Evolutionary conservation across 768 basidiomycete genomes (phyloP).

Genomic region (Dentipellis sp.): DNA sequence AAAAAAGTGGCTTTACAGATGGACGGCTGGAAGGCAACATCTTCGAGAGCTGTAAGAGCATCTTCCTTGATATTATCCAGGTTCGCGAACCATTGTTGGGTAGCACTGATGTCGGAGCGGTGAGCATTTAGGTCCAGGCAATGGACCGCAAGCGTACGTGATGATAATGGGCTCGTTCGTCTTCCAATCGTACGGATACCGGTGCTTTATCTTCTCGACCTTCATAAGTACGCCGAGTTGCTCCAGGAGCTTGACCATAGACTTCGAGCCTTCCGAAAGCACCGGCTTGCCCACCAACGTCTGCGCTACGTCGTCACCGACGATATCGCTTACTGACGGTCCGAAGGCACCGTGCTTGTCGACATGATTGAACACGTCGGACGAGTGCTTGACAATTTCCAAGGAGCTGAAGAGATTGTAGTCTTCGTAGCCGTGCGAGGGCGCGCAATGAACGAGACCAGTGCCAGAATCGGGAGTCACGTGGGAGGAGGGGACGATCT

Average conservation of each 20-base stretch:
- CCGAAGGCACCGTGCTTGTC: conserved; percentile 70
- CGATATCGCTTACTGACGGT: conserved; percentile 41
- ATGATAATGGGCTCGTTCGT: conserved; percentile 89
- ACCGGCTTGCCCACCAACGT: conserved; percentile 62
- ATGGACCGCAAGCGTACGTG: conserved; percentile 43
- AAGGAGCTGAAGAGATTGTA: conserved; percentile 65
- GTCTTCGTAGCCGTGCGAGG: conserved; percentile 91
- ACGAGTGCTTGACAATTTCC: conserved; percentile 33
- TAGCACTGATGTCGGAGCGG: conserved; percentile 45
- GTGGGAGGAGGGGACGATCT: conserved; percentile 59
- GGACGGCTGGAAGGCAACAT: conserved; percentile 69
- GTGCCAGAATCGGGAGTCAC: conserved; percentile 88
- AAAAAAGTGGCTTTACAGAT: conserved; percentile 40
- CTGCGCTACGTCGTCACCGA: conserved; percentile 38
- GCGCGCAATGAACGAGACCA: conserved; percentile 91
- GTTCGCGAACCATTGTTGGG: conserved; percentile 97
- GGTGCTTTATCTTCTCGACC: conserved; percentile 67
- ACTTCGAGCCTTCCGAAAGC: conserved; percentile 59
- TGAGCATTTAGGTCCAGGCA: too few relatives aligned
- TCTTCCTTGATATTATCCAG: conserved; percentile 73
- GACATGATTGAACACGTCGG: conserved; percentile 71
- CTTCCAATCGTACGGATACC: conserved; percentile 96
- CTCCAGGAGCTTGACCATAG: conserved; percentile 55
- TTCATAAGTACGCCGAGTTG: conserved; percentile 48
- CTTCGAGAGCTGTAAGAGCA: conserved; percentile 59